These are phyloP conservation scores for Kwoniella shivajii DNA, from an alignment of 1,284 basidiomycete genomes.

Conservation along the genomic window DNA sequence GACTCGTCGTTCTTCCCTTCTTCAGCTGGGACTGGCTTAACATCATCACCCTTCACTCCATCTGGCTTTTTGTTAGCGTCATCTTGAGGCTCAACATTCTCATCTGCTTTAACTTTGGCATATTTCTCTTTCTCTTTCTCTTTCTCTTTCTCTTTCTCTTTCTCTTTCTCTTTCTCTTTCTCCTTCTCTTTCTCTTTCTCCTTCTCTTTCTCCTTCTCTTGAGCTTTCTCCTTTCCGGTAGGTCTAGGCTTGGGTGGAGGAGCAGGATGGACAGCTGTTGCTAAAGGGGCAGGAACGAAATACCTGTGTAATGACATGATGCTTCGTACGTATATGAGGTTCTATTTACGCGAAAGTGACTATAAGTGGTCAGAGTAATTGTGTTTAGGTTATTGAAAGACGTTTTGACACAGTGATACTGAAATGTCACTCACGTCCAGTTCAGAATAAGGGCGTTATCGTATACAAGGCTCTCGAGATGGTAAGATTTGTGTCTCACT, in stretches of 20 bases:
- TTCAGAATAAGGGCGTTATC: too few species aligned
- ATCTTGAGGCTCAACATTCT: conserved; percentile 5
- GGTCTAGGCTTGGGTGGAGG: conserved; percentile 25
- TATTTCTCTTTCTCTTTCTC: conserved; percentile 1
- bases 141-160: conserved; percentile 1
- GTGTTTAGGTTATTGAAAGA: too few species aligned
- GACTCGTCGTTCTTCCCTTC: neutral
- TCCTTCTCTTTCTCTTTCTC: conserved; percentile 2
- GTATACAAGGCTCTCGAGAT: too few species aligned
- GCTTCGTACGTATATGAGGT: too few species aligned
- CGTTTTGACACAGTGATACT: too few species aligned
- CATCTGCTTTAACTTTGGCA: neutral
- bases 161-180: conserved; percentile 3
- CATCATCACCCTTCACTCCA: neutral
- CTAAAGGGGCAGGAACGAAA: conserved; percentile 36
- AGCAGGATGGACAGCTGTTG: conserved; percentile 35
- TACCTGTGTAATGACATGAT: conserved; percentile 42
- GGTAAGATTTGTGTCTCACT: too few species aligned
- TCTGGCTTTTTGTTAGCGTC: neutral
- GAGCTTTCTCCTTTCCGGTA: conserved; percentile 10
- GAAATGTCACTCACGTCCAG: too few species aligned
- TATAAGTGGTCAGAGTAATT: too few species aligned
- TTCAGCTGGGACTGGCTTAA: neutral
- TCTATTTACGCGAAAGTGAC: too few species aligned
- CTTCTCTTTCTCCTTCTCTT: conserved; percentile 14